These are phyloP conservation scores for Madurella fahalii DNA, from an alignment of 2,329 filamentous ascomycete species.

Conservation along the genomic window DNA sequence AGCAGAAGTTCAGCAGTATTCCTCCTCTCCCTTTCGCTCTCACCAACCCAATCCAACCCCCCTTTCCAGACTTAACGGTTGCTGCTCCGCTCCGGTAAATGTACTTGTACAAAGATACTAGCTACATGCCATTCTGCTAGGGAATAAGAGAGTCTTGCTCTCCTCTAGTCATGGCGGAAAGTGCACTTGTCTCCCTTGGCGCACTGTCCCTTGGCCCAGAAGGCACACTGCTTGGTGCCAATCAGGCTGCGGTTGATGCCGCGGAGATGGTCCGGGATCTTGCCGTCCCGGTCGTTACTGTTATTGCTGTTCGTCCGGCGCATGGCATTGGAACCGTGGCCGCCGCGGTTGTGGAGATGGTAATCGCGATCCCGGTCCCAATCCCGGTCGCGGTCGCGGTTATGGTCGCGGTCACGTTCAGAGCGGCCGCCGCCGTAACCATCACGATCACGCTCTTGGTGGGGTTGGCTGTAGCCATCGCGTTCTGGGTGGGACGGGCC, in stretches of 20 bases:
- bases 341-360: constrained; percentile 26
- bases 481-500: constrained; percentile 12
- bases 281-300: constrained; percentile 22
- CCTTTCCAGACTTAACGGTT: no score
- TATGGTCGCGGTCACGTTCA: constrained; percentile 27
- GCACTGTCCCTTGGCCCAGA: constrained; percentile 68
- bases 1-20: no score
- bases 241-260: constrained; percentile 54
- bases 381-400: constrained; percentile 28
- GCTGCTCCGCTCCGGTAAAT: no score
- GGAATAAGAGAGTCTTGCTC: no score
- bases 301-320: no score
- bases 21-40: no score
- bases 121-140: no score
- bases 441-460: constrained; percentile 20
- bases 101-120: no score
- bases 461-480: constrained; percentile 8
- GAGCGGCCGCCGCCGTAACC: constrained; percentile 11
- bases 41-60: no score
- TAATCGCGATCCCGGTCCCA: constrained; percentile 31
- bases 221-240: constrained; percentile 65
- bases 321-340: constrained; percentile 5
- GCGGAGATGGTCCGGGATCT: constrained; percentile 34
- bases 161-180: constrained; percentile 58
- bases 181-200: constrained; percentile 70